These are phyloP conservation scores for Tuber brumale DNA, from an alignment of 495 filamentous ascomycete genomes.

Conservation along the genomic window DNA sequence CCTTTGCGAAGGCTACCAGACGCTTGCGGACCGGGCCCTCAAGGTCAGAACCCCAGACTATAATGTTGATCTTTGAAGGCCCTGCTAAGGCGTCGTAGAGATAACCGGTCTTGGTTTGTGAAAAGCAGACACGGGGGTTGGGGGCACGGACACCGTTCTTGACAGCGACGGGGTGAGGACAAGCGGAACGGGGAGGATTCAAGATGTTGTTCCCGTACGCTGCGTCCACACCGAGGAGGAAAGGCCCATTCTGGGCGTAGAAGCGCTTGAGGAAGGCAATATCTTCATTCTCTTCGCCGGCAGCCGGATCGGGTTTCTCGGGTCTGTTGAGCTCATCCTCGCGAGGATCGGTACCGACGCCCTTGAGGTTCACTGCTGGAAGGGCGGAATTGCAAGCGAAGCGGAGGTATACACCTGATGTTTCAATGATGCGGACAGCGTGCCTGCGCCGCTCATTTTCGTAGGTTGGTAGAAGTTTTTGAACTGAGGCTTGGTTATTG, in stretches of 20 bases:
- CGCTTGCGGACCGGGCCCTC: slow-evolving; percentile 29
- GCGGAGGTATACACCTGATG: slow-evolving; percentile 43
- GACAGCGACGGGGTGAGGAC: slow-evolving; percentile 6
- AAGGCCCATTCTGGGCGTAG: slow-evolving; percentile 35
- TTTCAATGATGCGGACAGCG: slow-evolving; percentile 41
- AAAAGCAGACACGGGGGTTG: slow-evolving; percentile 43
- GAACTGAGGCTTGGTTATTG: slow-evolving; percentile 20
- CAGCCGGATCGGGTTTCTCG: slow-evolving; percentile 7
- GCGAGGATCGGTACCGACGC: slow-evolving; percentile 21
- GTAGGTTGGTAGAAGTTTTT: slow-evolving; percentile 42
- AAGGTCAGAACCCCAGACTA: slow-evolving; percentile 43
- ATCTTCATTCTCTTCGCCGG: slow-evolving; percentile 10
- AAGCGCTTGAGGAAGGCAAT: slow-evolving; percentile 34
- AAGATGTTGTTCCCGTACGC: slow-evolving; percentile 18
- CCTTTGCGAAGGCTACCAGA: slow-evolving; percentile 27
- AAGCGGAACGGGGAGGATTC: not conserved
- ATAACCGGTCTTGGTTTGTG: slow-evolving; percentile 37
- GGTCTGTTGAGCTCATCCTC: slow-evolving; percentile 8
- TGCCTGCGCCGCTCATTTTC: slow-evolving; percentile 42
- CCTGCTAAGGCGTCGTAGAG: slow-evolving; percentile 43
- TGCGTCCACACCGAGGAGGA: slow-evolving; percentile 40
- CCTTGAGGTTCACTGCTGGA: slow-evolving; percentile 27
- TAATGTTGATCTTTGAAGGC: slow-evolving; percentile 36
- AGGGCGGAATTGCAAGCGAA: slow-evolving; percentile 42
- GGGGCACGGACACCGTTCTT: slow-evolving; percentile 43